Percentiles rank a stretch among this genome's conserved stretches.
Conservation (phyloP, 306 rosid species). For the Gastrolobium villosum region DNA sequence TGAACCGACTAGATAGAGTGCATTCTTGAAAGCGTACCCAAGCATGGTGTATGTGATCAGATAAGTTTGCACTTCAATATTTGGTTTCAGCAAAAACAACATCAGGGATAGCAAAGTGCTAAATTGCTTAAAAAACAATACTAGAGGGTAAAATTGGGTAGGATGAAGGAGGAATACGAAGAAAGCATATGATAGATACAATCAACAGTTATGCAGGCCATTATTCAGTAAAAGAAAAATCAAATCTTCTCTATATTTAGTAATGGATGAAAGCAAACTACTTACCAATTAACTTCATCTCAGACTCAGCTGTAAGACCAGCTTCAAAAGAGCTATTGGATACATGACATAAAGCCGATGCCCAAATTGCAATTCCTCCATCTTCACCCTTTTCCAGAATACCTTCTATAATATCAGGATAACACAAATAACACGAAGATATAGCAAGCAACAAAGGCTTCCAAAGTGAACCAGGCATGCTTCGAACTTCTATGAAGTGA, state of each 20-base stretch:
- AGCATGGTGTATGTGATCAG: background rate
- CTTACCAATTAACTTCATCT: slow-evolving; percentile 80
- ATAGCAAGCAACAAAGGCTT: slow-evolving; percentile 85
- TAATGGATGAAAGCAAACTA: slow-evolving; percentile 43
- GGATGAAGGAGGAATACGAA: slow-evolving; percentile 11
- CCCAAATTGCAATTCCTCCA: slow-evolving; percentile 75
- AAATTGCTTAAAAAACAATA: slow-evolving; percentile 16
- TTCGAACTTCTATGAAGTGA: slow-evolving; percentile 64
- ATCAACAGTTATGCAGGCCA: slow-evolving; percentile 1
- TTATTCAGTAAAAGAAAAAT: slow-evolving; percentile 34
- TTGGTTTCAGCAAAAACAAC: slow-evolving; percentile 32
- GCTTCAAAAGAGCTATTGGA: slow-evolving; percentile 67
- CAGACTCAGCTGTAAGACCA: slow-evolving; percentile 66
- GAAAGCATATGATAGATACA: slow-evolving; percentile 29
- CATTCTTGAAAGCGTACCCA: background rate
- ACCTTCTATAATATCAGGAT: slow-evolving; percentile 78
- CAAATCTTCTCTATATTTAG: slow-evolving; percentile 33
- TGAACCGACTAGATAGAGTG: too few relatives aligned
- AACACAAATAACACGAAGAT: slow-evolving; percentile 86
- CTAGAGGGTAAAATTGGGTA: slow-evolving; percentile 14
- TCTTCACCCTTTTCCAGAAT: slow-evolving; percentile 69
- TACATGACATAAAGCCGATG: slow-evolving; percentile 68
- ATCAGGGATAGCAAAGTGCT: background rate
- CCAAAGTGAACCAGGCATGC: slow-evolving; percentile 71
- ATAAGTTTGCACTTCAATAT: slow-evolving; percentile 23